Percentiles rank a stretch among this genome's conserved stretches.
phyloP scores from a whole-genome alignment of 768 basidiomycete genomes.

The Boletales sp. region DNA sequence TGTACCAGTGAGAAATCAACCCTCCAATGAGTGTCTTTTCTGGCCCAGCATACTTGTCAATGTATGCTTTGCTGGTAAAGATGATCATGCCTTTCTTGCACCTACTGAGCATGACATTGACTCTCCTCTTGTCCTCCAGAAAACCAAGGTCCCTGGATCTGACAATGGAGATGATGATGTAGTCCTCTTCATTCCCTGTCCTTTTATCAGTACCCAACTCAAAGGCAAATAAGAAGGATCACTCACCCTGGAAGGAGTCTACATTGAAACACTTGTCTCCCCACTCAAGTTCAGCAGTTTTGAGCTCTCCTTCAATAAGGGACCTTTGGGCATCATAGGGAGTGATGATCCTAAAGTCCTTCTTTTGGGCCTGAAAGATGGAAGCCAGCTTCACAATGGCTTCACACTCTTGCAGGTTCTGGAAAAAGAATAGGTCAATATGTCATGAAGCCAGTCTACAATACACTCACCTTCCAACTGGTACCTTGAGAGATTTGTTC shows the following conservation, averaged over 20 bases:
- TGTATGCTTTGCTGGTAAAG: conserved; percentile 57
- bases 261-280: conserved; percentile 72
- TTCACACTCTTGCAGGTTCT: conserved; percentile 63
- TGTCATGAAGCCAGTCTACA: not conserved
- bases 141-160: conserved; percentile 66
- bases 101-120: conserved; percentile 87
- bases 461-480: conserved; percentile 37
- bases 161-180: conserved; percentile 70
- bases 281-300: conserved; percentile 50
- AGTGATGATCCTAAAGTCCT: conserved; percentile 65
- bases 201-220: not conserved
- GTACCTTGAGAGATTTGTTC: conserved; percentile 33
- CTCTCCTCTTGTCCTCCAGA: conserved; percentile 57
- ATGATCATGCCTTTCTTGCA: conserved; percentile 80
- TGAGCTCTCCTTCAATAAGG: conserved; percentile 54
- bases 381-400: conserved; percentile 55
- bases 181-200: conserved; percentile 79
- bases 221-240: not conserved
- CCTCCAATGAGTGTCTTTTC: conserved; percentile 41
- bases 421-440: not conserved
- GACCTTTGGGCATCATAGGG: conserved; percentile 77
- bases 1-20: conserved; percentile 31
- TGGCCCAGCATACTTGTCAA: conserved; percentile 52
- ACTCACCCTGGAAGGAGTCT: conserved; percentile 75
- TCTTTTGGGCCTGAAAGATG: conserved; percentile 48